Conservation (phyloP, 441 rosid species). For the Pelargonium australe region DNA sequence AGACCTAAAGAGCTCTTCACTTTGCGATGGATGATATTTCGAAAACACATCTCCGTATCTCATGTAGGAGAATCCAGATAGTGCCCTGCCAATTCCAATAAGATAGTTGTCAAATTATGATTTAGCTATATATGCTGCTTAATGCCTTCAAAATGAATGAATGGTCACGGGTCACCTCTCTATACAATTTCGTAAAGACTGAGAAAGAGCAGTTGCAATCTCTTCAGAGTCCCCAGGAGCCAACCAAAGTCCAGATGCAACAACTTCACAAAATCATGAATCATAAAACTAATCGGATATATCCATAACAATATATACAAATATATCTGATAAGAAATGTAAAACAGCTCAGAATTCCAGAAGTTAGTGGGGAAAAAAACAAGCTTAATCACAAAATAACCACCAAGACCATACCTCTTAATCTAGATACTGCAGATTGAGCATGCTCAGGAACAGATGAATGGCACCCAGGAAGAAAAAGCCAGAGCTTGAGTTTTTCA, state of each 20-base stretch:
- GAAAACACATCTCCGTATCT: constrained; percentile 96
- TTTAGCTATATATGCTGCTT: constrained; percentile 16
- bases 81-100: constrained; percentile 50
- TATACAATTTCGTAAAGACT: constrained; percentile 77
- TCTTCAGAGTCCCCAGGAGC: constrained; percentile 99
- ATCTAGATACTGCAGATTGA: constrained; percentile 74
- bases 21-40: constrained; percentile 69
- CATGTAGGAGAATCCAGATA: constrained; percentile 71
- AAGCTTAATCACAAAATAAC: constrained; percentile 1
- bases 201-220: constrained; percentile 93
- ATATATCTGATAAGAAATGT: background rate
- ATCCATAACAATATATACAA: constrained; percentile 8
- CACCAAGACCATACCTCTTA: constrained; percentile 56
- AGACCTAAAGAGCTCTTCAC: constrained; percentile 81
- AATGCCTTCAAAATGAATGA: constrained; percentile 16
- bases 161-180: constrained; percentile 59
- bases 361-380: background rate
- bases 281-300: constrained; percentile 11
- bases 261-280: constrained; percentile 43
- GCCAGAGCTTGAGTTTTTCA: constrained; percentile 99
- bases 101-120: constrained; percentile 17
- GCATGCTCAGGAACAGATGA: constrained; percentile 66
- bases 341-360: background rate
- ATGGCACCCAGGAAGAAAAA: constrained; percentile 85
- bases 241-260: constrained; percentile 93